Percentiles rank a stretch among this genome's conserved stretches.
Conservation (phyloP, 2,329 filamentous ascomycete species). For the Cryphonectria japonica region DNA sequence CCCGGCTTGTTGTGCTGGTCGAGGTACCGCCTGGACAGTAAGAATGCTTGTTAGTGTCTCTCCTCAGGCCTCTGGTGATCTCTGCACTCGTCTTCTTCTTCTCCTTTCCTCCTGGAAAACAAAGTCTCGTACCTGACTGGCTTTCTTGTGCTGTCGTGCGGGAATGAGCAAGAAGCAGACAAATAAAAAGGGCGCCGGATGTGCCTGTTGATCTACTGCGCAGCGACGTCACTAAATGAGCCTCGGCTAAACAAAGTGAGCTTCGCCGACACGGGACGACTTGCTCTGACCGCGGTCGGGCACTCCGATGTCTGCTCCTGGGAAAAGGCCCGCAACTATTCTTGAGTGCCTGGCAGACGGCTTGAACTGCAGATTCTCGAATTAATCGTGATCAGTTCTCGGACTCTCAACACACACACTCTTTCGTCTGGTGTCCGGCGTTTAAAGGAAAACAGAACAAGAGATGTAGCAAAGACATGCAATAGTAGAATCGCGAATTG, state of each 20-base stretch:
- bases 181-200: background rate
- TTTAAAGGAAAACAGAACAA: background rate
- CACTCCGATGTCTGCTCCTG: background rate
- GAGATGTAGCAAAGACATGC: background rate
- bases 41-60: background rate
- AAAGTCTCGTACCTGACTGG: background rate
- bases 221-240: background rate
- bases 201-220: background rate
- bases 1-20: background rate
- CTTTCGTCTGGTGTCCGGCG: background rate
- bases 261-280: background rate
- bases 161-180: background rate
- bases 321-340: background rate
- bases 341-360: background rate
- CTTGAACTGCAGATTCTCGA: background rate
- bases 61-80: background rate
- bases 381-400: background rate
- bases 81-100: background rate
- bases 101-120: background rate
- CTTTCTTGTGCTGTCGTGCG: background rate
- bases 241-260: background rate
- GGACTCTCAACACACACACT: too few relatives aligned
- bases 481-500: background rate
- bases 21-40: background rate
- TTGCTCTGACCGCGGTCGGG: background rate